Evolutionary conservation across 1,284 basidiomycete species (phyloP).

Genomic region (Malassezia psittaci): DNA sequence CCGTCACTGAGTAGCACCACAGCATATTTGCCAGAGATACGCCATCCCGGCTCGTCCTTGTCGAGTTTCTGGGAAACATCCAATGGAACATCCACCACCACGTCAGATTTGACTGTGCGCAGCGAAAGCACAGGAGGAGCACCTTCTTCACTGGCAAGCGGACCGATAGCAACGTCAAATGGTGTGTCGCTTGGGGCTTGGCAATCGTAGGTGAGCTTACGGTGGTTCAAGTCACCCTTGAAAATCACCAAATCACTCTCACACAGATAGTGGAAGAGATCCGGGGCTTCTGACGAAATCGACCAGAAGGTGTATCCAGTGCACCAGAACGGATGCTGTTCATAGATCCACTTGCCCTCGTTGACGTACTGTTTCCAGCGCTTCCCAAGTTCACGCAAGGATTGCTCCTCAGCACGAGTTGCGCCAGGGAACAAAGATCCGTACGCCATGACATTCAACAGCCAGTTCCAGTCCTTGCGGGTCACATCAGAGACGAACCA

Average conservation of each 20-base stretch:
- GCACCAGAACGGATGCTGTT: conserved; percentile 66
- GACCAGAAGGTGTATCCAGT: conserved; percentile 60
- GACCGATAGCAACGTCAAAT: conserved; percentile 83
- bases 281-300: conserved; percentile 59
- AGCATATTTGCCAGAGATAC: conserved; percentile 67
- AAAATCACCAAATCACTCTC: conserved; percentile 86
- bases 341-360: conserved; percentile 87
- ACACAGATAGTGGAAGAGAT: conserved; percentile 84
- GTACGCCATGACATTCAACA: conserved; percentile 49
- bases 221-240: conserved; percentile 86
- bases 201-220: conserved; percentile 57
- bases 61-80: conserved; percentile 62
- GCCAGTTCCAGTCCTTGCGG: conserved; percentile 90
- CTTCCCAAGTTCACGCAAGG: conserved; percentile 66
- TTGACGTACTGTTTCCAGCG: conserved; percentile 89
- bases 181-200: conserved; percentile 74
- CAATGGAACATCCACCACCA: conserved; percentile 66
- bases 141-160: conserved; percentile 77
- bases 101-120: conserved; percentile 50
- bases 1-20: conserved; percentile 38
- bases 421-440: conserved; percentile 59
- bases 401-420: conserved; percentile 71
- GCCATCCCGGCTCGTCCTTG: conserved; percentile 62
- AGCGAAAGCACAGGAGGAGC: conserved; percentile 62
- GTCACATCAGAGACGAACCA: conserved; percentile 72